A percentile compares a stretch with the other conserved stretches of the same genome.
Evolutionary conservation across 2,329 filamentous ascomycete species (phyloP).

Genomic region (Venturia oleaginea): DNA sequence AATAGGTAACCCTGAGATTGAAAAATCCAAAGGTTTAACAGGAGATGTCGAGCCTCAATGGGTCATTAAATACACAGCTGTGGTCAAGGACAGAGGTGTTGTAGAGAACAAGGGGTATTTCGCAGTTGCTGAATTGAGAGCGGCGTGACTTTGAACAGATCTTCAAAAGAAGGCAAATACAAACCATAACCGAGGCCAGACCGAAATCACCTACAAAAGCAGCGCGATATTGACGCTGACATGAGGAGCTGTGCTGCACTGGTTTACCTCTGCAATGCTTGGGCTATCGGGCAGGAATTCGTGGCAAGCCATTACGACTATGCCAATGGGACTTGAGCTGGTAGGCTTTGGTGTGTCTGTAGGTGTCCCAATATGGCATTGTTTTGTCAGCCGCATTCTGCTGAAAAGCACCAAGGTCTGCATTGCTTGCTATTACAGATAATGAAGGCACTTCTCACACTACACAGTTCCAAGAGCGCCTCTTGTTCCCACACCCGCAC

Average conservation of each 20-base stretch:
- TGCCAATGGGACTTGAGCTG: neutral
- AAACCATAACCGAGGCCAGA: neutral
- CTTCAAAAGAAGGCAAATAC: neutral
- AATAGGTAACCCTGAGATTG: constrained; percentile 36
- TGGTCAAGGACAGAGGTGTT: constrained; percentile 85
- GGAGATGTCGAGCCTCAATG: constrained; percentile 81
- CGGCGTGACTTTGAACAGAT: neutral
- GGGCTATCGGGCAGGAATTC: neutral
- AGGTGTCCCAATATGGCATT: no score
- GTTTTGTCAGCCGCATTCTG: no score
- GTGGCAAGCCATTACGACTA: neutral
- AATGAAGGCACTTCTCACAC: neutral
- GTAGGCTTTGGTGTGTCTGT: no score
- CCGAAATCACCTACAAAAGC: neutral
- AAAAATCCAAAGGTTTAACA: constrained; percentile 47
- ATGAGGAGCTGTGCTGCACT: neutral
- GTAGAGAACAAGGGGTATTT: constrained; percentile 99
- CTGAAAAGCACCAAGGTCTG: neutral
- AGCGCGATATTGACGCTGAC: neutral
- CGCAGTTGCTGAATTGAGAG: constrained; percentile 65
- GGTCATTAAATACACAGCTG: constrained; percentile 96
- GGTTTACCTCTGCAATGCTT: neutral
- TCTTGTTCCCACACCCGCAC: neutral
- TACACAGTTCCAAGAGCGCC: neutral
- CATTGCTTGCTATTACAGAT: neutral